phyloP scores from a whole-genome alignment of 1,139 yeast species.

The Eremothecium sinecaudum region DNA sequence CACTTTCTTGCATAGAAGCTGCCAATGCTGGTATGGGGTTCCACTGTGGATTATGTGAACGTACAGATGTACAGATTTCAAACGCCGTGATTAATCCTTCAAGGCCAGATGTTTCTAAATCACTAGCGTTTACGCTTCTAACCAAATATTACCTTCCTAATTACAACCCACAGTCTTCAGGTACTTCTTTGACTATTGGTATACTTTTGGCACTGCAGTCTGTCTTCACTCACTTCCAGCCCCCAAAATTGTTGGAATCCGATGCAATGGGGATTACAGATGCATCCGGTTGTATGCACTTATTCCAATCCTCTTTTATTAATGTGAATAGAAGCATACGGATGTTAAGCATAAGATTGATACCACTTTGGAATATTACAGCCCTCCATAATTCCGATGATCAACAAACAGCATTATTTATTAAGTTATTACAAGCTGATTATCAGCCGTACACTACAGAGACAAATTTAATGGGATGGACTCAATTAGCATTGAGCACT shows the following conservation, averaged over 20 bases:
- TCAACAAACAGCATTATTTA: conserved; percentile 20
- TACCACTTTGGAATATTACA: conserved; percentile 28
- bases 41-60: conserved; percentile 1
- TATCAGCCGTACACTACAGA: conserved; percentile 17
- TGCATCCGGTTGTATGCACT: conserved; percentile 9
- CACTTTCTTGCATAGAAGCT: conserved; percentile 21
- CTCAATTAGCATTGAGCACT: conserved; percentile 23
- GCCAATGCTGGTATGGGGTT: not conserved
- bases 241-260: conserved; percentile 28
- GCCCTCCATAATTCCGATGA: conserved; percentile 19
- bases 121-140: conserved; percentile 23
- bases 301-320: conserved; percentile 26
- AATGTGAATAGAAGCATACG: conserved; percentile 45
- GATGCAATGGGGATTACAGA: not conserved
- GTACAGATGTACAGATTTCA: not conserved
- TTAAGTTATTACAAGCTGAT: conserved; percentile 20
- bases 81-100: conserved; percentile 22
- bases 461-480: conserved; percentile 25
- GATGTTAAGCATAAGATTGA: conserved; percentile 35
- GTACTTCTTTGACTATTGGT: conserved; percentile 33
- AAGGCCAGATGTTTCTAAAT: conserved; percentile 22
- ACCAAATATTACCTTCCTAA: conserved; percentile 17
- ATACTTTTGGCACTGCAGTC: conserved; percentile 40
- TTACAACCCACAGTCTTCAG: conserved; percentile 15
- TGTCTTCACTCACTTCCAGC: conserved; percentile 42